Evolutionary conservation across 2,329 filamentous ascomycete species (phyloP).

Genomic region (Neofusicoccum laricinum): DNA sequence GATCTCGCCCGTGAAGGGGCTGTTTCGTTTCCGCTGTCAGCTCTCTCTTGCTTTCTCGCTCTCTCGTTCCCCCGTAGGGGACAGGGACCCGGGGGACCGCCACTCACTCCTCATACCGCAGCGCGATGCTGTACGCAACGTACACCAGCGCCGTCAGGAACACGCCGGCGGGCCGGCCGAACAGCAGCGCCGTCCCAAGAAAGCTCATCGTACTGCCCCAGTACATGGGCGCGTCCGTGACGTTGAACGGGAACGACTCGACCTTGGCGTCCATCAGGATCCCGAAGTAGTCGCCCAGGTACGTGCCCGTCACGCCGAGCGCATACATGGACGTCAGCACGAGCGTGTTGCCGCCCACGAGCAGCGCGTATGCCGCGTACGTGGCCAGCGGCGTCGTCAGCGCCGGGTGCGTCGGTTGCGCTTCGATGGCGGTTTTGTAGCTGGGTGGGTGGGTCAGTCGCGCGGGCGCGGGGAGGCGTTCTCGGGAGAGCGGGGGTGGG

Average conservation of each 20-base stretch:
- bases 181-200: slow-evolving; percentile 78
- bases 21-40: background rate
- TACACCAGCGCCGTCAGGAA: slow-evolving; percentile 73
- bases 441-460: slow-evolving; percentile 46
- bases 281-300: slow-evolving; percentile 97
- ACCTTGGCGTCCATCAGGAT: slow-evolving; percentile 96
- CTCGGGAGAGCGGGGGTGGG: background rate
- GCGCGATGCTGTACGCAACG: slow-evolving; percentile 73
- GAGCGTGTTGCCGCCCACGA: slow-evolving; percentile 74
- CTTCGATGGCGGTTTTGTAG: slow-evolving; percentile 78
- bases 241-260: slow-evolving; percentile 92
- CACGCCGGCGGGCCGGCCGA: slow-evolving; percentile 82
- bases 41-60: no score
- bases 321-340: slow-evolving; percentile 88
- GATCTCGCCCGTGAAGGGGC: slow-evolving; percentile 85
- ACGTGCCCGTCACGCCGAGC: slow-evolving; percentile 91
- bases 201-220: slow-evolving; percentile 92
- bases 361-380: slow-evolving; percentile 66
- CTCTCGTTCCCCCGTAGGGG: no score
- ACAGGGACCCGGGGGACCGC: no score
- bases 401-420: slow-evolving; percentile 71
- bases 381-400: slow-evolving; percentile 61
- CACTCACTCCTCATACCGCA: slow-evolving; percentile 77
- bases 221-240: slow-evolving; percentile 93
- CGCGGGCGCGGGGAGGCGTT: slow-evolving; percentile 22